A percentile compares a stretch with the other conserved stretches of the same genome.
These are phyloP conservation scores for Asclepias syriaca DNA, from an alignment of 257 asterid species.

Conservation along the genomic window DNA sequence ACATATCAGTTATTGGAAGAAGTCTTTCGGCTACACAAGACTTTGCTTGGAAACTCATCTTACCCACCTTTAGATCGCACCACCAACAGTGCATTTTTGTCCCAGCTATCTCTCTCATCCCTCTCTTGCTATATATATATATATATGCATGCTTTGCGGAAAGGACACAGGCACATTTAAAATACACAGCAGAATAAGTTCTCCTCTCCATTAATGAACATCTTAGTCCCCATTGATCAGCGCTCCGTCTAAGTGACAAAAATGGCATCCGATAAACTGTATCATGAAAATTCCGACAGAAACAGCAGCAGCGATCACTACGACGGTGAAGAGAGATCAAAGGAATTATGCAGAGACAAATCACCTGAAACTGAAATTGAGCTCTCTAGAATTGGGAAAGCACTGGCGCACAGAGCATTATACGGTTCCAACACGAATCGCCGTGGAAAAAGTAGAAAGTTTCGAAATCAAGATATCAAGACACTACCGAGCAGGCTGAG, in stretches of 20 bases:
- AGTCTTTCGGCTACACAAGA: slow-evolving; percentile 39
- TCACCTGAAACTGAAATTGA: slow-evolving; percentile 21
- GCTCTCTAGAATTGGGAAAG: slow-evolving; percentile 28
- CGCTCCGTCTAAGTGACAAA: neutral
- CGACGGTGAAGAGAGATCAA: slow-evolving; percentile 15
- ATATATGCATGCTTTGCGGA: neutral
- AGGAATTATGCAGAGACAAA: slow-evolving; percentile 9
- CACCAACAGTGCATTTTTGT: slow-evolving; percentile 16
- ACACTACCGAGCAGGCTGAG: slow-evolving; percentile 45
- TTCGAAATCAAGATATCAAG: slow-evolving; percentile 22
- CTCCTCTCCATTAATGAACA: neutral
- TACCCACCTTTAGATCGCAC: slow-evolving; percentile 28
- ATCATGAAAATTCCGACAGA: slow-evolving; percentile 19
- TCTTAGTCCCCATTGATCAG: neutral
- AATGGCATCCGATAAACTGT: slow-evolving; percentile 39
- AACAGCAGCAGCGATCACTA: slow-evolving; percentile 9
- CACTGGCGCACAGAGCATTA: slow-evolving; percentile 44
- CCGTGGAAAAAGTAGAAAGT: slow-evolving; percentile 32
- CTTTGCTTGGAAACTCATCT: slow-evolving; percentile 45
- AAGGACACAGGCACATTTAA: neutral
- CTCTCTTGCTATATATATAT: too few species aligned
- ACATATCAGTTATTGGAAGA: slow-evolving; percentile 2
- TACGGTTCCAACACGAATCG: slow-evolving; percentile 26
- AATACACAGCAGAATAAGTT: neutral
- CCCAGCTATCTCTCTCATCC: neutral